Evolutionary conservation across 768 basidiomycete species (phyloP).

Genomic region (Boletus rubropictus): DNA sequence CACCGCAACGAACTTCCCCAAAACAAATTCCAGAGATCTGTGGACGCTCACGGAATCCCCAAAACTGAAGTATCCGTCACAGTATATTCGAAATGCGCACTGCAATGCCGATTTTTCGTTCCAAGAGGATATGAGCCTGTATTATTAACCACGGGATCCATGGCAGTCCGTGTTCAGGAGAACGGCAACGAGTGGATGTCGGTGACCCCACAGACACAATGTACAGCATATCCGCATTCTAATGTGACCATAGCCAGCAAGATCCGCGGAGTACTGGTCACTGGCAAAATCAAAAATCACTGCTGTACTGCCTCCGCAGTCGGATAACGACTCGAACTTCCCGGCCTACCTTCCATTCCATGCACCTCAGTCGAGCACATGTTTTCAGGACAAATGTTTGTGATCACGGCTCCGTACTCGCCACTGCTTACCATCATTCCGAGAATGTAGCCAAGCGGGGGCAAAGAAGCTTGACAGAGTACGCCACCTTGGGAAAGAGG

Average conservation of each 20-base stretch:
- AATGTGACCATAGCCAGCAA: constrained; percentile 1
- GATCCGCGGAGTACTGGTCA: constrained; percentile 18
- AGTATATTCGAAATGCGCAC: neutral
- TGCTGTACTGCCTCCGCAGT: constrained; percentile 11
- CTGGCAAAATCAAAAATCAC: constrained; percentile 5
- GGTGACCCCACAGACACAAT: constrained; percentile 6
- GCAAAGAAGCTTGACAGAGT: neutral
- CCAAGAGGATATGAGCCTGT: too few relatives aligned
- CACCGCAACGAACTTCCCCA: neutral
- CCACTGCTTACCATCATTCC: too few relatives aligned
- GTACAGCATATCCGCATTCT: constrained; percentile 11
- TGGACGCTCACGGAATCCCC: constrained; percentile 3
- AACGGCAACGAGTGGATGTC: constrained; percentile 3
- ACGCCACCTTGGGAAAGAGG: constrained; percentile 13
- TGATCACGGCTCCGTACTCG: too few relatives aligned
- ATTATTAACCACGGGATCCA: constrained; percentile 12
- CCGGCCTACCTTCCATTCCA: constrained; percentile 14
- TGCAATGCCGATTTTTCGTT: too few relatives aligned
- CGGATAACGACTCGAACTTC: constrained; percentile 4
- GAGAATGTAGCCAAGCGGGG: constrained; percentile 7
- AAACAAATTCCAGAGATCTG: constrained; percentile 5
- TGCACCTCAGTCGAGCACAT: constrained; percentile 7
- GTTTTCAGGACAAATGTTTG: neutral
- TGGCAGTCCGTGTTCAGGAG: too few relatives aligned
- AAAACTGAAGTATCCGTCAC: neutral